These are phyloP conservation scores for Stemphylium lycopersici DNA, from an alignment of 2,329 filamentous ascomycete species.

Conservation along the genomic window DNA sequence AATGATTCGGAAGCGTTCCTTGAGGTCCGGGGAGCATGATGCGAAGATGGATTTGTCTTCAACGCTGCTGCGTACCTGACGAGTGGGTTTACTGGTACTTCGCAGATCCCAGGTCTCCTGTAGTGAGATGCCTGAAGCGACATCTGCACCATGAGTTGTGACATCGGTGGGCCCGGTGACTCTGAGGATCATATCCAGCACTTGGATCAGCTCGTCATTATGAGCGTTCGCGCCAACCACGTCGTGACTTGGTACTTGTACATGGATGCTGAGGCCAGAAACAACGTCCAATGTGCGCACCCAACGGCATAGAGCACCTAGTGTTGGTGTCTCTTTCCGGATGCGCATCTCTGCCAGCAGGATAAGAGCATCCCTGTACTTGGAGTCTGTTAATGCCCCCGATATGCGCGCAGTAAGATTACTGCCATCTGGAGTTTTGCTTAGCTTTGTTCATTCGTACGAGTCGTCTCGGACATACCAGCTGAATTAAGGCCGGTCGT, in stretches of 20 bases:
- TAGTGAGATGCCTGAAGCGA: constrained; percentile 57
- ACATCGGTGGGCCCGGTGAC: constrained; percentile 67
- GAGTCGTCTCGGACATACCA: constrained; percentile 40
- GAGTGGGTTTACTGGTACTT: constrained; percentile 45
- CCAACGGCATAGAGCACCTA: constrained; percentile 74
- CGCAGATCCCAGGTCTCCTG: constrained; percentile 68
- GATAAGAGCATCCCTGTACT: constrained; percentile 69
- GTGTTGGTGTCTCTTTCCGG: constrained; percentile 67
- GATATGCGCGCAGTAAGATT: constrained; percentile 72
- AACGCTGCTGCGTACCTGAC: constrained; percentile 63
- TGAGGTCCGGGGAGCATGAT: constrained; percentile 23
- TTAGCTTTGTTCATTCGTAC: constrained; percentile 1
- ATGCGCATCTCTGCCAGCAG: constrained; percentile 73
- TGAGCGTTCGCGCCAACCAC: constrained; percentile 51
- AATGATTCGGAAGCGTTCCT: constrained; percentile 61
- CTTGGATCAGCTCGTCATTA: constrained; percentile 59
- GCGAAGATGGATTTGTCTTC: constrained; percentile 59
- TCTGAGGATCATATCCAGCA: constrained; percentile 69
- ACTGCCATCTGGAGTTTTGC: constrained; percentile 53
- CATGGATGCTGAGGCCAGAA: constrained; percentile 66
- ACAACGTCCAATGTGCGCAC: constrained; percentile 73
- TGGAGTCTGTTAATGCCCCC: constrained; percentile 68
- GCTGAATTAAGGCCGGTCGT: constrained; percentile 68
- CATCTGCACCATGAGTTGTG: constrained; percentile 30
- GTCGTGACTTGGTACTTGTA: constrained; percentile 49